These are phyloP conservation scores for Phallus indusiatus DNA, from an alignment of 768 basidiomycete species.

Conservation along the genomic window DNA sequence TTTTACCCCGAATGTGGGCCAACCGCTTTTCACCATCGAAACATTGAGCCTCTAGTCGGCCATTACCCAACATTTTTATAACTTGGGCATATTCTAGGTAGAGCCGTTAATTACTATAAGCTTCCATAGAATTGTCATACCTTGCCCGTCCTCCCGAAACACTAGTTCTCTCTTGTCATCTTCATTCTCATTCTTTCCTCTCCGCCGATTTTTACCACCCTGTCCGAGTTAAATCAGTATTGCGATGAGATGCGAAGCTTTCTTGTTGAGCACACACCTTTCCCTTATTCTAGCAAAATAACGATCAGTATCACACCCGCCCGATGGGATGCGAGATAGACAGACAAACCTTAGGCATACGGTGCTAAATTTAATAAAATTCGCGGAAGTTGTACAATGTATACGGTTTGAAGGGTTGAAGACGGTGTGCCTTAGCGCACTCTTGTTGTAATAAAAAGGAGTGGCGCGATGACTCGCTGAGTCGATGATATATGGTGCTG, in stretches of 20 bases:
- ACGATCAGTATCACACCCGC: slow-evolving; percentile 14
- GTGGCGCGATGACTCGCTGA: too few relatives aligned
- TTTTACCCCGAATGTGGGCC: slow-evolving; percentile 97
- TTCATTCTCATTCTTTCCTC: slow-evolving; percentile 99
- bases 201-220: slow-evolving; percentile 98
- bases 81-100: slow-evolving; percentile 88
- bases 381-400: too few relatives aligned
- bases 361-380: too few relatives aligned
- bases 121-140: slow-evolving; percentile 17
- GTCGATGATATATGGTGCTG: too few relatives aligned
- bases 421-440: too few relatives aligned
- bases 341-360: slow-evolving; percentile 42
- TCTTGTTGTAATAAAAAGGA: too few relatives aligned
- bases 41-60: slow-evolving; percentile 90
- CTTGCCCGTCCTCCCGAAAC: slow-evolving; percentile 96
- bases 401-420: background rate
- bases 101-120: background rate
- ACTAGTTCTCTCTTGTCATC: slow-evolving; percentile 98
- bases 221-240: slow-evolving; percentile 24
- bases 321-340: slow-evolving; percentile 5
- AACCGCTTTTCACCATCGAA: slow-evolving; percentile 98
- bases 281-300: slow-evolving; percentile 55
- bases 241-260: background rate
- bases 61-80: slow-evolving; percentile 97
- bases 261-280: slow-evolving; percentile 37